phyloP scores from a whole-genome alignment of 140 eudicot genomes.

The Cichorium intybus region DNA sequence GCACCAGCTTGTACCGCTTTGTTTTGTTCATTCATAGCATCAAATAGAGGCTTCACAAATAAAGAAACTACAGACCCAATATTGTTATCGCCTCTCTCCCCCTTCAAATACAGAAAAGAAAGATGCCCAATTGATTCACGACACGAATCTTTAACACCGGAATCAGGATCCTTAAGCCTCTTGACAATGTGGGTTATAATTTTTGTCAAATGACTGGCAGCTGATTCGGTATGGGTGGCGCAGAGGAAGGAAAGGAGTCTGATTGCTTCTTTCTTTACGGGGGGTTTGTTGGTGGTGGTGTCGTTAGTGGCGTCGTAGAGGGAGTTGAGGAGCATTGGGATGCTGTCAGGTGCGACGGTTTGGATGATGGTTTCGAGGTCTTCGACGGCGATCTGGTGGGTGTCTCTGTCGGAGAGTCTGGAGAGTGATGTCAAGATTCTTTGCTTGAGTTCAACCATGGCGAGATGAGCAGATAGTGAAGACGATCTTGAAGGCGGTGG shows the following conservation, averaged over 20 bases:
- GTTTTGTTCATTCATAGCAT: conserved; percentile 73
- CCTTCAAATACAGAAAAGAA: conserved; percentile 48
- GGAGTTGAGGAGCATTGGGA: conserved; percentile 67
- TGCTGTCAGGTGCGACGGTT: conserved; percentile 52
- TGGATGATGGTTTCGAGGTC: conserved; percentile 67
- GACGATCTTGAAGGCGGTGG: conserved; percentile 31
- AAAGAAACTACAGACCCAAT: conserved; percentile 44
- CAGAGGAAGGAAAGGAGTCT: conserved; percentile 61
- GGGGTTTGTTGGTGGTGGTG: conserved; percentile 57
- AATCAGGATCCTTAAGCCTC: conserved; percentile 71
- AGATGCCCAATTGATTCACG: conserved; percentile 66
- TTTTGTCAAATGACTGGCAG: conserved; percentile 46
- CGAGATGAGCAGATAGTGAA: conserved; percentile 60
- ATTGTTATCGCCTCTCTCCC: conserved; percentile 31
- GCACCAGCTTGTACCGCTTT: conserved; percentile 75
- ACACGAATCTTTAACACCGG: conserved; percentile 74
- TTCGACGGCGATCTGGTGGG: conserved; percentile 88
- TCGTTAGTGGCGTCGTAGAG: conserved; percentile 63
- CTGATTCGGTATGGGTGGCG: conserved; percentile 51
- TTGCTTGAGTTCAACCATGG: conserved; percentile 79
- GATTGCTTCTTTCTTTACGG: conserved; percentile 69
- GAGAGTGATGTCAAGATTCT: conserved; percentile 59
- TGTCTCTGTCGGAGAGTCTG: conserved; percentile 86
- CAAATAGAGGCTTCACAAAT: conserved; percentile 88
- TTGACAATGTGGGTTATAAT: conserved; percentile 64